These are phyloP conservation scores for Penicillium sp. DNA, from an alignment of 2,329 filamentous ascomycete species.

Conservation along the genomic window DNA sequence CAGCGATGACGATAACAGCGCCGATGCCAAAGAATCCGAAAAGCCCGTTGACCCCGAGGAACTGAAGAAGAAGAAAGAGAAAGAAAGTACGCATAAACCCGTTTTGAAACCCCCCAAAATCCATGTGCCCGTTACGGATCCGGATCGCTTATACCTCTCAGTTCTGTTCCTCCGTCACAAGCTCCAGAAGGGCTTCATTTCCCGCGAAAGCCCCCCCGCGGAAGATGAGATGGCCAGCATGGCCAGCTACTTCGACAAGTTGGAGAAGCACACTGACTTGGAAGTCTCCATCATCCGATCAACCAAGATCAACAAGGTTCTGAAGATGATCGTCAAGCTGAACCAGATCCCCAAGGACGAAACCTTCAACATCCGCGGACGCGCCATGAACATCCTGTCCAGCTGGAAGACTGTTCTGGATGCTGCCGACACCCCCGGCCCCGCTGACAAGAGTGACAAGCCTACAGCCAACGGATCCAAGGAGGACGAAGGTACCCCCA, in stretches of 20 bases:
- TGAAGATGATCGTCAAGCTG: constrained; percentile 91
- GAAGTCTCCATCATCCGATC: constrained; percentile 84
- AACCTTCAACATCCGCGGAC: constrained; percentile 83
- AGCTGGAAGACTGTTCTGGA: constrained; percentile 87
- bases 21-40: constrained; percentile 53
- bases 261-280: constrained; percentile 78
- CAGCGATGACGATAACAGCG: constrained; percentile 62
- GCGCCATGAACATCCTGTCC: constrained; percentile 76
- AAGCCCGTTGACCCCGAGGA: constrained; percentile 58
- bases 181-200: constrained; percentile 90
- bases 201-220: constrained; percentile 80
- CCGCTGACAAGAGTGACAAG: constrained; percentile 47
- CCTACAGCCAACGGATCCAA: constrained; percentile 47
- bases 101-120: background rate
- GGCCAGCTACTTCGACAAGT: constrained; percentile 59
- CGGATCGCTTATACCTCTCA: constrained; percentile 27
- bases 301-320: constrained; percentile 98
- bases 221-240: constrained; percentile 62
- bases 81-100: constrained; percentile 48
- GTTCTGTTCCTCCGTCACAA: constrained; percentile 94
- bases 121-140: background rate
- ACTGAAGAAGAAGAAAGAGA: constrained; percentile 59
- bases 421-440: constrained; percentile 53
- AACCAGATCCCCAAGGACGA: constrained; percentile 83
- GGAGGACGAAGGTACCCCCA: constrained; percentile 36